A percentile compares a stretch with the other conserved stretches of the same genome.
These are phyloP conservation scores for Boechera divaricarpa DNA, from an alignment of 345 rosid species.

Conservation along the genomic window DNA sequence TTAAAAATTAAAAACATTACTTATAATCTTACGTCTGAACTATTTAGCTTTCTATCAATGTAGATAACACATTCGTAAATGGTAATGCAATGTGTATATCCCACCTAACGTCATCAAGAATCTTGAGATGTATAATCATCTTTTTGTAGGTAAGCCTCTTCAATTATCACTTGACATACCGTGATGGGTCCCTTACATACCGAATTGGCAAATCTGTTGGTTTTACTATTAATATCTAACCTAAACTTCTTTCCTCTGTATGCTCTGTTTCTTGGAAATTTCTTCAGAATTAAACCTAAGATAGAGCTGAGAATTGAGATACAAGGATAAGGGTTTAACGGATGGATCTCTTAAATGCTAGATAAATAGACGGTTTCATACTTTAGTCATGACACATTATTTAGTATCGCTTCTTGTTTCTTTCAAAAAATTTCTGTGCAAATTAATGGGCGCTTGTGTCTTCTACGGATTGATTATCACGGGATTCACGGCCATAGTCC, in stretches of 20 bases:
- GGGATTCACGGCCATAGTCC: neutral
- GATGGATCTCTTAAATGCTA: neutral
- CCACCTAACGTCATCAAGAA: slow-evolving; percentile 8
- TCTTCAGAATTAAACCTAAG: neutral
- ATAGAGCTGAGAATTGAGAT: neutral
- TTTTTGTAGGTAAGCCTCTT: neutral
- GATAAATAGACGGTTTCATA: slow-evolving; percentile 4
- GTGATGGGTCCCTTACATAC: neutral
- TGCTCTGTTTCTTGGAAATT: neutral
- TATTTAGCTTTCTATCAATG: neutral
- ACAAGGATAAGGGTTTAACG: neutral
- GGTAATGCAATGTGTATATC: slow-evolving; percentile 17
- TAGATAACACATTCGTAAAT: too few relatives aligned
- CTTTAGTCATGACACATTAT: neutral
- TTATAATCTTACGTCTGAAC: neutral
- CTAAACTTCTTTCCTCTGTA: neutral
- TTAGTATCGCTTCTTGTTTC: neutral
- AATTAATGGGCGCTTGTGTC: slow-evolving; percentile 7
- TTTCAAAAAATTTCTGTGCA: neutral
- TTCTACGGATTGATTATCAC: neutral
- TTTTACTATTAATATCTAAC: neutral
- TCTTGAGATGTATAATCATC: neutral
- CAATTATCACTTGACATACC: slow-evolving; percentile 9
- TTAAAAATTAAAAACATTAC: neutral
- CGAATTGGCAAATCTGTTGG: neutral